Conservation (phyloP, 2,329 filamentous ascomycete species). For the Neonectria faginata region DNA sequence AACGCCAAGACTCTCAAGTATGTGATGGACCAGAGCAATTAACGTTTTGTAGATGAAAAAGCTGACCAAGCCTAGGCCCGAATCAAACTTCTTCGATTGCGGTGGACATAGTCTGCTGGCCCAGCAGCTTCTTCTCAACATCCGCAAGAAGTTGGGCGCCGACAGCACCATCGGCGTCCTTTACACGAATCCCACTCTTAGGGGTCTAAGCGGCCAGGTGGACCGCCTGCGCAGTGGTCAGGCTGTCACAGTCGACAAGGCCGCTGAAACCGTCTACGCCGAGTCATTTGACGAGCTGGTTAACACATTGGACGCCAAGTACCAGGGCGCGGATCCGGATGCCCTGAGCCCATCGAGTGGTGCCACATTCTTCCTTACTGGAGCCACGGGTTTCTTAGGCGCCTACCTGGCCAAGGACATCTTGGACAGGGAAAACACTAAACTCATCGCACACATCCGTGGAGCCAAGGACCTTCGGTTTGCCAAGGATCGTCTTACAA, state of each 20-base stretch:
- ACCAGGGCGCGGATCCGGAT: constrained; percentile 52
- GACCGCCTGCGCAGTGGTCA: constrained; percentile 12
- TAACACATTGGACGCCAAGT: constrained; percentile 55
- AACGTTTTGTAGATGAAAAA: too few species aligned
- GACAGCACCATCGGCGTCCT: constrained; percentile 49
- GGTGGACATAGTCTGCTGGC: constrained; percentile 67
- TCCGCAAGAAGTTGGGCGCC: constrained; percentile 47
- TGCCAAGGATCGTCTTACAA: constrained; percentile 73
- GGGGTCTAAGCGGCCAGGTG: constrained; percentile 16
- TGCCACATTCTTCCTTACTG: constrained; percentile 83
- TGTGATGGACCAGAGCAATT: too few species aligned
- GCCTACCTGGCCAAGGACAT: constrained; percentile 83
- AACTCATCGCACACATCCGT: constrained; percentile 80
- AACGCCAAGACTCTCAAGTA: constrained; percentile 67
- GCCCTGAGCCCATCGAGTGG: constrained; percentile 45
- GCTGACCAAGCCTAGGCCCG: background rate
- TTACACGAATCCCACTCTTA: constrained; percentile 37
- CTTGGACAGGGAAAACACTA: constrained; percentile 56
- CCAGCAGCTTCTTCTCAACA: constrained; percentile 77
- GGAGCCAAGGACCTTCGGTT: constrained; percentile 67
- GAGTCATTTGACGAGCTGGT: constrained; percentile 14
- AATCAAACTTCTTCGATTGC: constrained; percentile 51
- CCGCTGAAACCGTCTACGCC: constrained; percentile 7
- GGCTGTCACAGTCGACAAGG: constrained; percentile 15
- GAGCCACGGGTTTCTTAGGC: constrained; percentile 84